Conservation (phyloP, 768 basidiomycete genomes). For the Mycena crocata region DNA sequence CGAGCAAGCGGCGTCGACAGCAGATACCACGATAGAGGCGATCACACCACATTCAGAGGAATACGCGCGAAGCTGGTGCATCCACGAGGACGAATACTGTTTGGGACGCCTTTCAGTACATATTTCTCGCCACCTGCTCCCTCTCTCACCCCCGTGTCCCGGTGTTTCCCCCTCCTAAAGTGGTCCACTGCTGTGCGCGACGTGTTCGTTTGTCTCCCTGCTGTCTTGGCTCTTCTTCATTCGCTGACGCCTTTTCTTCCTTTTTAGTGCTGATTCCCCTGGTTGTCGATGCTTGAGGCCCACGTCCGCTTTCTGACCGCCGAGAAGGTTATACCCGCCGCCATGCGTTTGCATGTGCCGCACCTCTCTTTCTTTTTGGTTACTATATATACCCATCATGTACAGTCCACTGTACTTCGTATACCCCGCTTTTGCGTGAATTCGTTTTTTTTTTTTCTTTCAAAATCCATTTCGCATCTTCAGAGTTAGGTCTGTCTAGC, state of each 20-base stretch:
- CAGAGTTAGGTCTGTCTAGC: too few species aligned
- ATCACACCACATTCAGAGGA: neutral
- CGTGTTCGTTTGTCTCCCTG: neutral
- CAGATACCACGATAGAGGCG: neutral
- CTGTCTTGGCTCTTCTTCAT: neutral
- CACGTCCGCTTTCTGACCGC: neutral
- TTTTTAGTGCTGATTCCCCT: conserved; percentile 8
- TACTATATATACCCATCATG: too few species aligned
- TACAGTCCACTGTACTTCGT: too few species aligned
- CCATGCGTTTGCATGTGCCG: neutral
- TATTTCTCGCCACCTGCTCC: conserved; percentile 3
- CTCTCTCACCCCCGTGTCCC: neutral
- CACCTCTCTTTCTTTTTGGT: neutral
- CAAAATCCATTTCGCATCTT: too few species aligned
- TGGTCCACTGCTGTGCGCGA: neutral
- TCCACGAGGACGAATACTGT: conserved; percentile 2
- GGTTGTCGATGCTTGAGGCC: neutral
- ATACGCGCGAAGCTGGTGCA: conserved; percentile 9
- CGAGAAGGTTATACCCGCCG: neutral
- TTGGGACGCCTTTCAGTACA: conserved; percentile 5
- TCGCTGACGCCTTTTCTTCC: neutral
- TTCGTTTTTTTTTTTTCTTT: too few species aligned
- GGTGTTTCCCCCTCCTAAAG: neutral
- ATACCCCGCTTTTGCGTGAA: too few species aligned
- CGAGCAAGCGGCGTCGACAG: neutral